Percentiles rank a stretch among this genome's conserved stretches.
These are phyloP conservation scores for Cryptococcus amylolentus DNA, from an alignment of 1,284 basidiomycete species.

Conservation along the genomic window DNA sequence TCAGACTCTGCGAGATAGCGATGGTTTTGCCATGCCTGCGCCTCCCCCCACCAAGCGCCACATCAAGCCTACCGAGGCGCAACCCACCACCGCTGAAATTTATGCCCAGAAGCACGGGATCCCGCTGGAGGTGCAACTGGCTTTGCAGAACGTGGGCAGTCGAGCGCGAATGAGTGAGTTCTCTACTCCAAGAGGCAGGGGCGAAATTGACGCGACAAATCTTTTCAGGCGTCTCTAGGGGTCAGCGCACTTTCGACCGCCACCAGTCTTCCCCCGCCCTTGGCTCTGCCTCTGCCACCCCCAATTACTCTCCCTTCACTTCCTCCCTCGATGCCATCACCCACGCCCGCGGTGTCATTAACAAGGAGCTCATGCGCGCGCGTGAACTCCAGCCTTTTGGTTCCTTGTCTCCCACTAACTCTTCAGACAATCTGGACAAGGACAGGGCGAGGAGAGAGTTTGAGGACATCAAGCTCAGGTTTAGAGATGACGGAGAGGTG, in stretches of 20 bases:
- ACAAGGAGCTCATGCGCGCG: slow-evolving; percentile 24
- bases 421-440: not conserved
- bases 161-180: slow-evolving; percentile 35
- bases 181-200: not conserved
- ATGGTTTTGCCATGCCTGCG: slow-evolving; percentile 12
- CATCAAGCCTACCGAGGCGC: slow-evolving; percentile 21
- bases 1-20: not conserved
- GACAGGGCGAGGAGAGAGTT: not conserved
- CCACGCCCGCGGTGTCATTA: slow-evolving; percentile 29
- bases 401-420: not conserved
- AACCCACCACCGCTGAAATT: slow-evolving; percentile 37
- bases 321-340: slow-evolving; percentile 21
- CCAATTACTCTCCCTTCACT: slow-evolving; percentile 17
- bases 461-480: slow-evolving; percentile 8
- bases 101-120: slow-evolving; percentile 38
- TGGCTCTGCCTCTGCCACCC: slow-evolving; percentile 7
- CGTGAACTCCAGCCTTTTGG: slow-evolving; percentile 35
- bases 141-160: slow-evolving; percentile 35
- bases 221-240: slow-evolving; percentile 10
- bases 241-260: slow-evolving; percentile 30
- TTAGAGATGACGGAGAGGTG: slow-evolving; percentile 21
- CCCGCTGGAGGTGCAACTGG: slow-evolving; percentile 25
- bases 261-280: slow-evolving; percentile 34
- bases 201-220: not conserved
- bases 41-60: slow-evolving; percentile 24